Conservation (phyloP, 441 rosid species). For the Flueggea neowawraea region DNA sequence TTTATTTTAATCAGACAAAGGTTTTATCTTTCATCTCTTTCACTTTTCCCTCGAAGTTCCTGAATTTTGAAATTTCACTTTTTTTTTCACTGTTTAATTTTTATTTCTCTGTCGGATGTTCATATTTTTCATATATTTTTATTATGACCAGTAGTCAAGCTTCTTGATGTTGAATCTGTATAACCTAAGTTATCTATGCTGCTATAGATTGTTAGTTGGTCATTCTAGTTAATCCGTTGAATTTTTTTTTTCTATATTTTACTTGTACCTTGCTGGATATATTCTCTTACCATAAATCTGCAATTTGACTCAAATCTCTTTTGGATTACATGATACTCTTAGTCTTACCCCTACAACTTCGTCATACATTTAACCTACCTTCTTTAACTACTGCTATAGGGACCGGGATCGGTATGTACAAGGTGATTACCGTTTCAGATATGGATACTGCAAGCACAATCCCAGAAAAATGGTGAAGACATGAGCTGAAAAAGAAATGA, state of each 20-base stretch:
- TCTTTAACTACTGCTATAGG: slow-evolving; percentile 34
- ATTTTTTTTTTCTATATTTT: no score
- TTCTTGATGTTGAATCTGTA: no score
- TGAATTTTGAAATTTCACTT: no score
- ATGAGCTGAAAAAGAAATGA: slow-evolving; percentile 98
- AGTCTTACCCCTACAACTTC: not conserved
- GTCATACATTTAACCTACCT: not conserved
- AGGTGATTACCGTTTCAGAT: slow-evolving; percentile 94
- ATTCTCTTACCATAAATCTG: not conserved
- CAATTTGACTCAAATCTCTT: not conserved
- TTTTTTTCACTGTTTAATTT: no score
- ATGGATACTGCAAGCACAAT: slow-evolving; percentile 95
- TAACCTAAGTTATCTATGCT: no score
- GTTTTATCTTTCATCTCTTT: not conserved
- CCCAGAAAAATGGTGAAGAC: slow-evolving; percentile 97
- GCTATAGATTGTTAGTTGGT: no score
- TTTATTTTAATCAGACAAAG: not conserved
- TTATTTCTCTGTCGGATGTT: no score
- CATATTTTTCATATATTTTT: no score
- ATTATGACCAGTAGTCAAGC: no score
- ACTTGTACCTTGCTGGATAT: not conserved
- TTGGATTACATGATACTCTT: not conserved
- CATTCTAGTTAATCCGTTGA: no score
- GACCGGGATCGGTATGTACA: slow-evolving; percentile 95
- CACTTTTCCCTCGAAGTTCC: not conserved